Evolutionary conservation across 768 basidiomycete species (phyloP), one percentile per base, ranked within the genome.

Genomic region (Pisolithus marmoratus): DNA sequence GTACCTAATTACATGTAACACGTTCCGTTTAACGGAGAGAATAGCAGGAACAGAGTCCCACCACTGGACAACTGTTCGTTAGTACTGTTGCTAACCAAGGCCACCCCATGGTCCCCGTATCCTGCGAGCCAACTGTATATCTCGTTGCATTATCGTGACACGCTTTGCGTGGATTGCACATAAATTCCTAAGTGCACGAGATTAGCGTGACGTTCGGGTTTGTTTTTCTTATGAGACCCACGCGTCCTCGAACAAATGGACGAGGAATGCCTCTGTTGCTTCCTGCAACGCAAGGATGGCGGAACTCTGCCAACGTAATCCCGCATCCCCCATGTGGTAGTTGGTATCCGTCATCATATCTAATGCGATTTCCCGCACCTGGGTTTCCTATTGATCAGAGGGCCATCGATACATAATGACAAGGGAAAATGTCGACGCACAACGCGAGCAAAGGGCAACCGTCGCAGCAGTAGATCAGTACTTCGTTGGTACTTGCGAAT

Each of bases 201-300:
- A 23, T 60, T 40, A 54, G 42, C 19, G 26, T 38, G 20, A 53
- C 23, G 27, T 19, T 4, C 36, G 2, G 22, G 23, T 7, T n/a
- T 17, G 27, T 20, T 8, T 1, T 24, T 22, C 40, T 22, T 14
- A 27, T 19, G 44, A 48, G 29, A 90, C 94, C 74, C 69, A 97
- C 91, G 95, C 93, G 71, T 99, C 96, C 71, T 99, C 96, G 57
- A 99, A 98, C 41, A 98, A 72, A 71, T 98, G 94, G 19, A 99
- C 91, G 17, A 98, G 75, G 61, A 82, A 96, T 14, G 94, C 92
- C 68, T 96, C 94, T 22, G 94, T 92, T 12, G 96, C 96, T 70
- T 99, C 96, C 63, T 99, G 96, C 55, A 99, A 69, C 2, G 96
- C 96, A 61, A 94, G 65, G 51, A 99, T 77, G 5, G 96, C 96